Evolutionary conservation across 345 rosid genomes (phyloP).

Genomic region (Trapa incisa): DNA sequence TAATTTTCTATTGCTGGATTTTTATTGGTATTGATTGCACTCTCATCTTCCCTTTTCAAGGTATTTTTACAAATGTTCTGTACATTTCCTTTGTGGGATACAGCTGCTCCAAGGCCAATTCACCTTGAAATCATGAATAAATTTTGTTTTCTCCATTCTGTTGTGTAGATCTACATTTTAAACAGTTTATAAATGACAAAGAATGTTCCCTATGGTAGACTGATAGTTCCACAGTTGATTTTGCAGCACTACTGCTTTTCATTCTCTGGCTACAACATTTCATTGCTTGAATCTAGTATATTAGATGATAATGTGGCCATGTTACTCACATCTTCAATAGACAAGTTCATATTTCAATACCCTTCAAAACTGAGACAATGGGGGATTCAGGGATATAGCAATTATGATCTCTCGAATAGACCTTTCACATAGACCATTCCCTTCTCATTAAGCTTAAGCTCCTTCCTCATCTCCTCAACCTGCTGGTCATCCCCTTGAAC

Average conservation of each 20-base stretch:
- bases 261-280: no score
- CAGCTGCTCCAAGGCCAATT: not conserved
- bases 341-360: not conserved
- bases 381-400: not conserved
- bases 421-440: conserved; percentile 94
- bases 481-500: conserved; percentile 96
- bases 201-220: no score
- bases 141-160: not conserved
- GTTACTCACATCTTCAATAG: no score
- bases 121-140: conserved; percentile 3
- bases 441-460: conserved; percentile 67
- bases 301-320: no score
- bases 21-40: not conserved
- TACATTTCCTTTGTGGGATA: conserved; percentile 4
- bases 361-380: not conserved
- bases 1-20: conserved; percentile 4
- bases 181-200: no score
- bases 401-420: conserved; percentile 53
- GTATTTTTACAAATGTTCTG: conserved; percentile 12
- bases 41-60: conserved; percentile 5
- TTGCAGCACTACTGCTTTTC: no score
- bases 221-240: no score
- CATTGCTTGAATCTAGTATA: no score
- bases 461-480: conserved; percentile 80
- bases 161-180: not conserved